These are phyloP conservation scores for Penicillium janthinellum DNA, from an alignment of 2,329 filamentous ascomycete genomes.

Conservation along the genomic window DNA sequence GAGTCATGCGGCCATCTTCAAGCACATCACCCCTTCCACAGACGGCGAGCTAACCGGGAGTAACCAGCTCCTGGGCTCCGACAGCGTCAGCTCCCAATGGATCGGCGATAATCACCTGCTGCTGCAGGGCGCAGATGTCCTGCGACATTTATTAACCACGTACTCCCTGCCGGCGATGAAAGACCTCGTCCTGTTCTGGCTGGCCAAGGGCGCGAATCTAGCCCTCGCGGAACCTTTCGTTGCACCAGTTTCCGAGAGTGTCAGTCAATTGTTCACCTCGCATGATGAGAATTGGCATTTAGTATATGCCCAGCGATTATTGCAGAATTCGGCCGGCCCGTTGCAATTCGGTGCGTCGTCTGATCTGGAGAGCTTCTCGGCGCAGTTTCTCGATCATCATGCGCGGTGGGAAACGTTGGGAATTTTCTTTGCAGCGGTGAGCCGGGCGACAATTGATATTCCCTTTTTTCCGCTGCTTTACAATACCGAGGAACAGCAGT, in stretches of 20 bases:
- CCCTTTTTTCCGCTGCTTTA: conserved; percentile 34
- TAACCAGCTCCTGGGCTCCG: conserved; percentile 5
- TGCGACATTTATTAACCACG: conserved; percentile 24
- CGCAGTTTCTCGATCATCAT: conserved; percentile 31
- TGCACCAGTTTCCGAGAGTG: conserved; percentile 24
- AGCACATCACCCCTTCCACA: conserved; percentile 26
- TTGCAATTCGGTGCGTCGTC: conserved; percentile 18
- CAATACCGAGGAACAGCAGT: conserved; percentile 28
- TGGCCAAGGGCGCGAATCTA: conserved; percentile 29
- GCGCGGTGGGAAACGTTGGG: conserved; percentile 45
- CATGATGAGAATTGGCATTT: conserved; percentile 29
- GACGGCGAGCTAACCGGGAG: conserved; percentile 17
- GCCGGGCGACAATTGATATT: conserved; percentile 39
- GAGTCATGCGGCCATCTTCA: conserved; percentile 34
- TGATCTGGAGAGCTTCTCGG: conserved; percentile 21
- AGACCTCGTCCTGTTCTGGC: conserved; percentile 29
- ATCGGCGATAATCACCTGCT: conserved; percentile 28
- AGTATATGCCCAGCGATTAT: conserved; percentile 25
- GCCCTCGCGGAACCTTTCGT: conserved; percentile 31
- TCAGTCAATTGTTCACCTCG: conserved; percentile 26
- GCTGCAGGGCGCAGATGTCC: conserved; percentile 29
- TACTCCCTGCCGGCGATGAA: conserved; percentile 28
- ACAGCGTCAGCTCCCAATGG: conserved; percentile 15
- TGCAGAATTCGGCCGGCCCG: conserved; percentile 26
- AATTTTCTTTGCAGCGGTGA: conserved; percentile 41